These are phyloP conservation scores for Penicillium coffeae DNA, from an alignment of 495 filamentous ascomycete genomes.

Conservation along the genomic window DNA sequence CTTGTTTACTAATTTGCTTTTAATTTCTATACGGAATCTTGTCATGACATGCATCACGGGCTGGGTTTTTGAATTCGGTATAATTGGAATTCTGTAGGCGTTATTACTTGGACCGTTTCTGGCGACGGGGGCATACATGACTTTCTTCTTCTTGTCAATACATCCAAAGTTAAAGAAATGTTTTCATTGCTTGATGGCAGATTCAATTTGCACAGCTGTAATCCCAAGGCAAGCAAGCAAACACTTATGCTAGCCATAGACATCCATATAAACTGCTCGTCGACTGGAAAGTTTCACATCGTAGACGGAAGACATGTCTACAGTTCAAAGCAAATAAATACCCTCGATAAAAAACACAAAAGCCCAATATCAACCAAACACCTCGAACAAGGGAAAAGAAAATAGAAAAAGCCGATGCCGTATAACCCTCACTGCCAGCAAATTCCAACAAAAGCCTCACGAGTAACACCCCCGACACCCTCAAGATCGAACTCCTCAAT, in stretches of 20 bases:
- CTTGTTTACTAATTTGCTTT: background rate
- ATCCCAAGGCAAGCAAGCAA: no score
- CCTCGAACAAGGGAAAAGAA: background rate
- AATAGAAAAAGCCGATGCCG: background rate
- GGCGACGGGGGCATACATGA: background rate
- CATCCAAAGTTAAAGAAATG: background rate
- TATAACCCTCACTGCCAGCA: constrained; percentile 51
- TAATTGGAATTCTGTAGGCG: background rate
- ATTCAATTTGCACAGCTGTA: no score
- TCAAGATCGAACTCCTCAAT: constrained; percentile 98
- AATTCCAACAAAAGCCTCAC: constrained; percentile 86
- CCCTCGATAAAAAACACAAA: background rate
- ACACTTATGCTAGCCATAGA: background rate
- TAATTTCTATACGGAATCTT: background rate
- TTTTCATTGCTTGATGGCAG: background rate
- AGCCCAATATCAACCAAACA: background rate
- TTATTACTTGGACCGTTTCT: no score
- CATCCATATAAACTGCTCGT: background rate
- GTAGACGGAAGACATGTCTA: background rate
- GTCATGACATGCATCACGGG: background rate
- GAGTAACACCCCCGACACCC: constrained; percentile 81
- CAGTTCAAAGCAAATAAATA: background rate
- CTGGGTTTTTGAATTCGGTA: background rate
- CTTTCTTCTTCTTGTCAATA: background rate
- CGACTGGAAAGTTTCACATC: background rate